A percentile compares a stretch with the other conserved stretches of the same genome.
phyloP scores from a whole-genome alignment of 495 filamentous ascomycete genomes.

The Aspergillus sclerotiicarbonarius region DNA sequence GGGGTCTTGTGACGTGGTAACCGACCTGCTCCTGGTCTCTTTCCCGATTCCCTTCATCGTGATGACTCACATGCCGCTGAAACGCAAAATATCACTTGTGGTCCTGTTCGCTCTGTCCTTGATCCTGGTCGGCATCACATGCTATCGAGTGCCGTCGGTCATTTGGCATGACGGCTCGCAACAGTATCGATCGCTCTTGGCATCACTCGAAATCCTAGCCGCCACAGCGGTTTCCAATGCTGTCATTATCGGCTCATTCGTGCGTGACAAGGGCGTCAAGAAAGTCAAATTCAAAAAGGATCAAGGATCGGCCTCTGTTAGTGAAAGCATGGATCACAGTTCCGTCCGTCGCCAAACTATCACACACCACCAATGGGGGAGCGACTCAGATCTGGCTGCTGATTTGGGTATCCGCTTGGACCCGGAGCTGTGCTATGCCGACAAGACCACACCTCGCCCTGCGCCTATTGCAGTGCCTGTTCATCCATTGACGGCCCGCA shows the following conservation, averaged over 20 bases:
- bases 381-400: constrained; percentile 74
- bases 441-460: constrained; percentile 33
- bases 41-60: constrained; percentile 89
- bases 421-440: constrained; percentile 53
- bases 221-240: constrained; percentile 75
- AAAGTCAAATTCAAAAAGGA: constrained; percentile 65
- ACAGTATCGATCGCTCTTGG: constrained; percentile 71
- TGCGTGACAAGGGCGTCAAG: constrained; percentile 75
- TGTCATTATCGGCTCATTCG: constrained; percentile 77
- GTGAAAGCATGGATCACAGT: constrained; percentile 50
- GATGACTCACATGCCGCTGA: constrained; percentile 64
- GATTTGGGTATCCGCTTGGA: constrained; percentile 67
- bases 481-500: constrained; percentile 26
- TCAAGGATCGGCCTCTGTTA: constrained; percentile 53
- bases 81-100: constrained; percentile 64
- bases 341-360: constrained; percentile 48
- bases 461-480: constrained; percentile 34
- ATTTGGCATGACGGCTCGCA: constrained; percentile 62
- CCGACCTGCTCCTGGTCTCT: constrained; percentile 79
- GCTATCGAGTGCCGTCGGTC: constrained; percentile 73
- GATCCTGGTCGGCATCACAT: constrained; percentile 67
- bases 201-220: constrained; percentile 74
- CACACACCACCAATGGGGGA: constrained; percentile 70
- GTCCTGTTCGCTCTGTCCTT: constrained; percentile 80
- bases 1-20: constrained; percentile 81